Conservation (phyloP, 257 asterid species). For the Datura wrightii region DNA sequence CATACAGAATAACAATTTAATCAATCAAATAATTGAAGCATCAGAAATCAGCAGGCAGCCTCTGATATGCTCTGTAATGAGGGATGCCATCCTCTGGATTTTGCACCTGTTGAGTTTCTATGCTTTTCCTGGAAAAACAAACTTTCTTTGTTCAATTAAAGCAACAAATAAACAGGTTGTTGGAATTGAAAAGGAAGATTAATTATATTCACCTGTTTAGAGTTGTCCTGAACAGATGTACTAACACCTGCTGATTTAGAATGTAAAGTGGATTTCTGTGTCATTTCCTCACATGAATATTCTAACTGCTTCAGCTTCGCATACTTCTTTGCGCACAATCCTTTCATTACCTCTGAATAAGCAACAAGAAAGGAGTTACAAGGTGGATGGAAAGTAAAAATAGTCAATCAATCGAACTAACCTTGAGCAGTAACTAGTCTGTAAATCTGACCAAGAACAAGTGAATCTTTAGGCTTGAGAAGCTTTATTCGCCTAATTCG, state of each 20-base stretch:
- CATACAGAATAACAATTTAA: not conserved
- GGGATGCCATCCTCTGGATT: constrained; percentile 81
- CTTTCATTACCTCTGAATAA: constrained; percentile 66
- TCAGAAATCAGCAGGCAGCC: constrained; percentile 57
- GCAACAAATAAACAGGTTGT: not conserved
- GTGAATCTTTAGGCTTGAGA: constrained; percentile 76
- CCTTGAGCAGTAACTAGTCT: constrained; percentile 86
- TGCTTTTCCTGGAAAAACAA: constrained; percentile 50
- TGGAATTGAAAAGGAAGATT: not conserved
- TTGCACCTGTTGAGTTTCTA: constrained; percentile 51
- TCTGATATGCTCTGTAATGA: constrained; percentile 85
- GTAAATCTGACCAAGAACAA: constrained; percentile 83
- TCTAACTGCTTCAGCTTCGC: constrained; percentile 62
- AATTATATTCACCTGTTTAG: constrained; percentile 39
- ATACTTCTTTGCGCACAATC: constrained; percentile 75
- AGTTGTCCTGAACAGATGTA: constrained; percentile 46
- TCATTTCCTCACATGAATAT: not conserved
- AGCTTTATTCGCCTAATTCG: constrained; percentile 76
- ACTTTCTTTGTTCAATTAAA: not conserved
- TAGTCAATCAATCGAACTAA: constrained; percentile 22
- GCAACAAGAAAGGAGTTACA: not conserved
- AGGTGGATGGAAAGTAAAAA: too few relatives aligned
- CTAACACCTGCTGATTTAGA: constrained; percentile 52
- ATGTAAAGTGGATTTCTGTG: constrained; percentile 41
- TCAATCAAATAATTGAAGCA: not conserved